Conservation (phyloP, 140 eudicot species). For the Erigeron philadelphicus region DNA sequence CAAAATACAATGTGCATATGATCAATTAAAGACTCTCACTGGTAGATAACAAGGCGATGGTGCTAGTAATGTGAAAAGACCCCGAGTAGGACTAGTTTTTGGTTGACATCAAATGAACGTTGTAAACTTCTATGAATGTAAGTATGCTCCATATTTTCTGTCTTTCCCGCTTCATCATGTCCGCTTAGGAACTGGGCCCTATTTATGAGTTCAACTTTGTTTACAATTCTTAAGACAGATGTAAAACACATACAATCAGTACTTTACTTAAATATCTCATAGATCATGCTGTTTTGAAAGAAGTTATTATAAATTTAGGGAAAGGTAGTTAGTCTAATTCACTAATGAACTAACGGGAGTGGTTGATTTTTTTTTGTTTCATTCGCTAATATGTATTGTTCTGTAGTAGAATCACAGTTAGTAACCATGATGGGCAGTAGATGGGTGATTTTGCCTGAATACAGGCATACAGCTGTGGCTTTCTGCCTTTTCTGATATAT, state of each 20-base stretch:
- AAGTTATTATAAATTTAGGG: conserved; percentile 1
- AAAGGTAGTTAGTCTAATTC: not conserved
- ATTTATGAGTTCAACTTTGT: not conserved
- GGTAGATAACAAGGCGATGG: conserved; percentile 24
- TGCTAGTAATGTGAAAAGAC: conserved; percentile 27
- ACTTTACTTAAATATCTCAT: conserved; percentile 7
- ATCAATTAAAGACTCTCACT: conserved; percentile 30
- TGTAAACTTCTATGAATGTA: conserved; percentile 24
- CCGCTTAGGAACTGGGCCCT: conserved; percentile 14
- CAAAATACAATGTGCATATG: conserved; percentile 45
- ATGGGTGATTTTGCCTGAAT: not conserved
- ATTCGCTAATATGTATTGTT: not conserved
- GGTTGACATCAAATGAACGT: conserved; percentile 52
- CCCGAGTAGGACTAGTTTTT: conserved; percentile 52
- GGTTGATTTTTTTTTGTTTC: conserved; percentile 9
- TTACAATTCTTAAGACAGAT: not conserved
- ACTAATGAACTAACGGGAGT: conserved; percentile 1
- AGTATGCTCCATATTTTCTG: conserved; percentile 22
- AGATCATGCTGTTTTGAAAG: not conserved
- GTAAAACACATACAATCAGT: conserved; percentile 2
- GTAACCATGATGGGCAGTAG: not conserved
- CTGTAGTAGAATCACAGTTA: not conserved
- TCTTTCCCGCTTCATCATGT: not conserved
- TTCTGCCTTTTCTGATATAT: not conserved
- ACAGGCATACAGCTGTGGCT: conserved; percentile 11